A percentile compares a stretch with the other conserved stretches of the same genome.
phyloP scores from a whole-genome alignment of 352 stramenopile genomes.

The Phytophthora litchii region DNA sequence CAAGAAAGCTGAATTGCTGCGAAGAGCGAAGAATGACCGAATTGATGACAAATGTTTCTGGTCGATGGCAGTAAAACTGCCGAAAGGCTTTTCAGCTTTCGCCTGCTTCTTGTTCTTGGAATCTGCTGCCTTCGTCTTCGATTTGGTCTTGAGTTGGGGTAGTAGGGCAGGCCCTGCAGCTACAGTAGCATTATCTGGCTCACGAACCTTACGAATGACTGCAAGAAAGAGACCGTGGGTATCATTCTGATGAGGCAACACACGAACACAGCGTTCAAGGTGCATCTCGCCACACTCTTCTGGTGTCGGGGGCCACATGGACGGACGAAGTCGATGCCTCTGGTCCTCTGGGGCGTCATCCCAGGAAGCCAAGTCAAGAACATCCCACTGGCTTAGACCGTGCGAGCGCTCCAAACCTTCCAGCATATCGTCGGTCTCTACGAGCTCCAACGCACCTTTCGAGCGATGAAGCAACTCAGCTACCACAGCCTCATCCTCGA shows the following conservation, averaged over 20 bases:
- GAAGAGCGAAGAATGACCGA: slow-evolving; percentile 52
- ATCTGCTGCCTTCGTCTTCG: slow-evolving; percentile 22
- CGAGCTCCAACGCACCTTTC: slow-evolving; percentile 65
- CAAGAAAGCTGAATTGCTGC: slow-evolving; percentile 46
- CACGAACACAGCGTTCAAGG: slow-evolving; percentile 92
- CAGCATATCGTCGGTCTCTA: slow-evolving; percentile 48
- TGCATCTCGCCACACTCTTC: slow-evolving; percentile 62
- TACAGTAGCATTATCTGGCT: slow-evolving; percentile 21
- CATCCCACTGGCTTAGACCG: slow-evolving; percentile 60
- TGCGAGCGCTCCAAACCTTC: slow-evolving; percentile 44
- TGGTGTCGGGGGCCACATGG: slow-evolving; percentile 84
- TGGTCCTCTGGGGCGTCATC: slow-evolving; percentile 58
- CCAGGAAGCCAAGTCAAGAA: slow-evolving; percentile 66
- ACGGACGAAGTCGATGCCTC: slow-evolving; percentile 59
- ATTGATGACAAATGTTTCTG: slow-evolving; percentile 44
- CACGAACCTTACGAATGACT: slow-evolving; percentile 88
- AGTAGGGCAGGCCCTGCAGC: slow-evolving; percentile 42
- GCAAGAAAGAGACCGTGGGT: slow-evolving; percentile 98
- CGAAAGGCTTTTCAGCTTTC: slow-evolving; percentile 69
- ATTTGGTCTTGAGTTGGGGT: slow-evolving; percentile 30
- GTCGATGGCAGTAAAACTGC: slow-evolving; percentile 58
- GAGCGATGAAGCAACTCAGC: slow-evolving; percentile 65
- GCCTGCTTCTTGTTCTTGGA: slow-evolving; percentile 55
- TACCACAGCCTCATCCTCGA: slow-evolving; percentile 88
- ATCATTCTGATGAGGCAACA: slow-evolving; percentile 98